Evolutionary conservation across 1,284 basidiomycete species (phyloP), one percentile per base, ranked within the genome.

Genomic region (Rhodotorula sp.): DNA sequence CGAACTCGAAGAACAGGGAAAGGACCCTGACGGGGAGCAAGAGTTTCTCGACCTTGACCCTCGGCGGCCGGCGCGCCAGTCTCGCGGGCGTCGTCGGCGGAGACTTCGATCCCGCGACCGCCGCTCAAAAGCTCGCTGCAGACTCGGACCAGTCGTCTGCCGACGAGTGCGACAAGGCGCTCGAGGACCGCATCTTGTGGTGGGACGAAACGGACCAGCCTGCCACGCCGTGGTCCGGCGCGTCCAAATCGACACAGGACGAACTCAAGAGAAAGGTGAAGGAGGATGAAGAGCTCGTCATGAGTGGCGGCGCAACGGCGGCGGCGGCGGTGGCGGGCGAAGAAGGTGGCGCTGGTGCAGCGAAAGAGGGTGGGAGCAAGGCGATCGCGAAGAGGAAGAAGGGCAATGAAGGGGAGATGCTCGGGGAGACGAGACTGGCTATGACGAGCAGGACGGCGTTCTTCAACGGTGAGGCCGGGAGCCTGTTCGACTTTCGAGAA

Each of bases 391-490:
- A 43, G 38, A 43, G 38, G 38, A 43, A 43, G 38, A n/a, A 48
- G 26, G 66, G 77, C 57, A 78, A 72, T 45, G 79, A 79, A 64
- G 80, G 79, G 70, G 83, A 79, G 54, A 86, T 86, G 18, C 86
- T 93, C 77, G 90, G 34, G 14, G 67, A 91, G 31, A 94, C 92
- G 6, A 84, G 93, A 60, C 83, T 98, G 77, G 95, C 95, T 0
- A 97, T 99, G 93, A 97, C 95, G 4, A 94, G 91, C 78, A 87
- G 95, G 62, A 91, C 92, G 26, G 94, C 93, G 10, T 97, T 93
- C 82, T 95, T 97, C 84, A 92, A 94, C 85, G 92, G 72, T 73
- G 61, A 50, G 76, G 62, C 21, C 3, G 8, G 21, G 34, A 12
- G 58, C 50, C 34, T 26, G 18, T 28, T 5, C 23, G 8, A 21